phyloP scores from a whole-genome alignment of 148 eudicot genomes.

The Vaccinium darrowii region DNA sequence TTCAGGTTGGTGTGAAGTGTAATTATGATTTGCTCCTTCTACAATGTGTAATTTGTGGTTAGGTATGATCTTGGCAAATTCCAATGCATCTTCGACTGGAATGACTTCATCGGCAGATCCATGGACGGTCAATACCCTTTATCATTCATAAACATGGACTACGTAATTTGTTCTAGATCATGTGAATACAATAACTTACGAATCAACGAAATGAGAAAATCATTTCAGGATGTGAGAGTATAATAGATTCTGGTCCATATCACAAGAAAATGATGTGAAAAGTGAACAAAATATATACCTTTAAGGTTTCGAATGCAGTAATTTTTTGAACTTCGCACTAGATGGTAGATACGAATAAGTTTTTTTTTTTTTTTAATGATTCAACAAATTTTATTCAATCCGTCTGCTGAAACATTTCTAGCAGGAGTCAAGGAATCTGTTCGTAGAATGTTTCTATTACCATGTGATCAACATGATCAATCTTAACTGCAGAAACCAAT shows the following conservation, averaged over 20 bases:
- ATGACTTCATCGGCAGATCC: conserved; percentile 73
- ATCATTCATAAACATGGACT: neutral
- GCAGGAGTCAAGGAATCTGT: neutral
- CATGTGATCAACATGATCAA: neutral
- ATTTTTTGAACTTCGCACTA: neutral
- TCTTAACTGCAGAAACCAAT: neutral
- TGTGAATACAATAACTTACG: neutral
- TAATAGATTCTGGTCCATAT: neutral
- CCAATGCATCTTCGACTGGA: conserved; percentile 70
- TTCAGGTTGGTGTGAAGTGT: conserved; percentile 52
- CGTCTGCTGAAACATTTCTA: neutral
- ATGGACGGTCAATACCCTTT: conserved; percentile 85
- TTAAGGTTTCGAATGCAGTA: neutral
- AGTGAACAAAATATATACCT: neutral
- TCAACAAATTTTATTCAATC: neutral
- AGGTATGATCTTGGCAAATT: conserved; percentile 70
- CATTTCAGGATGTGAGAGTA: neutral
- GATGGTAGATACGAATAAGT: neutral
- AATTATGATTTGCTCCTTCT: conserved; percentile 72
- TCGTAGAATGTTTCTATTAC: neutral
- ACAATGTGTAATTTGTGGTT: conserved; percentile 62
- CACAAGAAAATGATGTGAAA: neutral
- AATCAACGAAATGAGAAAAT: neutral
- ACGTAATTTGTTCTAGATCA: neutral
- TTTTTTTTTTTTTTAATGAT: too few species aligned